A percentile compares a stretch with the other conserved stretches of the same genome.
phyloP scores from a whole-genome alignment of 495 filamentous ascomycete genomes.

The Podospora bellae-mahoneyi region DNA sequence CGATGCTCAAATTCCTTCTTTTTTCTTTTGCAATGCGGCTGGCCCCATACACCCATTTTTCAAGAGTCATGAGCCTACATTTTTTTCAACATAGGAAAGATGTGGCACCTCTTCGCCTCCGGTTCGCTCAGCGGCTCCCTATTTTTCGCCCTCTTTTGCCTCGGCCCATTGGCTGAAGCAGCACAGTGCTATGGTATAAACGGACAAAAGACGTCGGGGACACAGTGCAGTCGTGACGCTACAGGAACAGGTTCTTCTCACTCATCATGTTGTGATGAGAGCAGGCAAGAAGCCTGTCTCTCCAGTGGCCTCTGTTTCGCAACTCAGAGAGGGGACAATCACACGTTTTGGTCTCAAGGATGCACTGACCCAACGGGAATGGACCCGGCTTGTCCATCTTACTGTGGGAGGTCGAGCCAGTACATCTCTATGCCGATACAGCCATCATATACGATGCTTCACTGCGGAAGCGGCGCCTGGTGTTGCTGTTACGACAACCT shows the following conservation, averaged over 20 bases:
- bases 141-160: background rate
- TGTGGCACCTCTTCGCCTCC: background rate
- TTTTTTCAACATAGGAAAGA: background rate
- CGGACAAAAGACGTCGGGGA: conserved; percentile 21
- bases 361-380: conserved; percentile 33
- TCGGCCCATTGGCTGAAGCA: background rate
- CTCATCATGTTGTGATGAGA: conserved; percentile 32
- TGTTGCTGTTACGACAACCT: conserved; percentile 33
- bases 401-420: conserved; percentile 23
- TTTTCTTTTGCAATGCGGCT: background rate
- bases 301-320: conserved; percentile 34
- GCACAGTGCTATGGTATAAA: conserved; percentile 26
- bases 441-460: conserved; percentile 24
- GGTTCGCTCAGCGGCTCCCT: background rate
- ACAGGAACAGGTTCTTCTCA: conserved; percentile 29
- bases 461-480: conserved; percentile 24
- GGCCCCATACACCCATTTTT: background rate
- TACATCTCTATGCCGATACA: conserved; percentile 24
- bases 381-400: conserved; percentile 33
- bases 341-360: conserved; percentile 30
- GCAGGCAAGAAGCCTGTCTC: conserved; percentile 33
- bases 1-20: background rate
- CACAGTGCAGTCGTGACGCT: conserved; percentile 19
- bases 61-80: background rate
- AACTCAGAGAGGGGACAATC: conserved; percentile 28